phyloP scores from a whole-genome alignment of 345 rosid species.

The Pistacia atlantica region DNA sequence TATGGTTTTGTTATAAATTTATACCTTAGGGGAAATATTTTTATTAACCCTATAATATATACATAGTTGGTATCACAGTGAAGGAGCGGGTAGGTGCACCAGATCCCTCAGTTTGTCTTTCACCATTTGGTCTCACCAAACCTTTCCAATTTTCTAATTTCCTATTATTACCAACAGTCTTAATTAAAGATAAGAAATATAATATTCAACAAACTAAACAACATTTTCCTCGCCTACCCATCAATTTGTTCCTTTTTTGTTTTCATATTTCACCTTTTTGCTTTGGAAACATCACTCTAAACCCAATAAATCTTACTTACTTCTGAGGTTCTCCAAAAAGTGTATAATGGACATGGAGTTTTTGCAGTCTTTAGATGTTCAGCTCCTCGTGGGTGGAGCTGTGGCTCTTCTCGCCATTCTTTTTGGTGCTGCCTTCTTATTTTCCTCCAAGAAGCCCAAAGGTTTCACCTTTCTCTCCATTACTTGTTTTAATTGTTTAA shows the following conservation, averaged over 20 bases:
- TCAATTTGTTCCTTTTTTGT: neutral
- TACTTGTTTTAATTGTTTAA: neutral
- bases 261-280: neutral
- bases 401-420: slow-evolving; percentile 72
- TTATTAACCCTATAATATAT: no score
- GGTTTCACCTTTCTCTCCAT: slow-evolving; percentile 43
- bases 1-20: no score
- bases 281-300: no score
- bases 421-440: slow-evolving; percentile 58
- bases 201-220: neutral
- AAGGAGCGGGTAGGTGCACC: neutral
- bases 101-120: neutral
- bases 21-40: no score
- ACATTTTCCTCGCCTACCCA: neutral
- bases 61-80: no score
- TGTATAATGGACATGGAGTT: slow-evolving; percentile 59
- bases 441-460: slow-evolving; percentile 68
- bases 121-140: neutral
- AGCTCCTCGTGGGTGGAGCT: slow-evolving; percentile 69
- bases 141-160: neutral
- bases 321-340: neutral
- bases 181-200: neutral
- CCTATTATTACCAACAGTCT: neutral
- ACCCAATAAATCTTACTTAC: neutral
- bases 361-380: slow-evolving; percentile 64